phyloP scores from a whole-genome alignment of 495 filamentous ascomycete genomes.

The Cairneyella variabilis region DNA sequence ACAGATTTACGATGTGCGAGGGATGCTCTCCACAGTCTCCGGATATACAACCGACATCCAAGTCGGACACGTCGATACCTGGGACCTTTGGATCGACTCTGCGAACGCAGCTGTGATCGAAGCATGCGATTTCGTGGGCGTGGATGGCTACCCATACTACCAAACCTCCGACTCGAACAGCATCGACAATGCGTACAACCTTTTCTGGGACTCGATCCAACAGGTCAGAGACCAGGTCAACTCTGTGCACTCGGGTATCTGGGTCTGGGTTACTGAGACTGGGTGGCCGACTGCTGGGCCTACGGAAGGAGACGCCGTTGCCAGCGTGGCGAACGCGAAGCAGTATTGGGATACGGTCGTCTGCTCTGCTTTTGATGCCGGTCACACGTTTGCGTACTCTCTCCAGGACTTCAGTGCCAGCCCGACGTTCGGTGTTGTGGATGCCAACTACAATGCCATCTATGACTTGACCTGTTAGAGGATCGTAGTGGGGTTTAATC shows the following conservation, averaged over 20 bases:
- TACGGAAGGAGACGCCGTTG: constrained; percentile 55
- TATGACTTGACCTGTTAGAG: constrained; percentile 20
- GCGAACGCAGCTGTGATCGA: constrained; percentile 65
- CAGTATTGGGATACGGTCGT: constrained; percentile 73
- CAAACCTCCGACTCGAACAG: constrained; percentile 63
- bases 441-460: constrained; percentile 37
- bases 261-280: constrained; percentile 85
- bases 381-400: constrained; percentile 74
- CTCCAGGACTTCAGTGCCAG: constrained; percentile 64
- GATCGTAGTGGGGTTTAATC: too few species aligned
- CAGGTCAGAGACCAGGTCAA: constrained; percentile 44
- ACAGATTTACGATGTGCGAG: constrained; percentile 24
- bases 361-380: constrained; percentile 60
- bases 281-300: constrained; percentile 75
- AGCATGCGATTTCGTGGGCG: constrained; percentile 72
- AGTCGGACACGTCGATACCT: constrained; percentile 90
- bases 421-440: constrained; percentile 65
- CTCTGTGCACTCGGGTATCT: constrained; percentile 55
- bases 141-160: constrained; percentile 73
- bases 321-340: constrained; percentile 65
- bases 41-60: constrained; percentile 37
- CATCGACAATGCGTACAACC: constrained; percentile 54
- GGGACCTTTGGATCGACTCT: constrained; percentile 74
- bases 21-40: constrained; percentile 21
- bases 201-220: constrained; percentile 60